Base-by-base conservation (phyloP, 257 asterid genomes). In the Marsdenia floribunda region DNA sequence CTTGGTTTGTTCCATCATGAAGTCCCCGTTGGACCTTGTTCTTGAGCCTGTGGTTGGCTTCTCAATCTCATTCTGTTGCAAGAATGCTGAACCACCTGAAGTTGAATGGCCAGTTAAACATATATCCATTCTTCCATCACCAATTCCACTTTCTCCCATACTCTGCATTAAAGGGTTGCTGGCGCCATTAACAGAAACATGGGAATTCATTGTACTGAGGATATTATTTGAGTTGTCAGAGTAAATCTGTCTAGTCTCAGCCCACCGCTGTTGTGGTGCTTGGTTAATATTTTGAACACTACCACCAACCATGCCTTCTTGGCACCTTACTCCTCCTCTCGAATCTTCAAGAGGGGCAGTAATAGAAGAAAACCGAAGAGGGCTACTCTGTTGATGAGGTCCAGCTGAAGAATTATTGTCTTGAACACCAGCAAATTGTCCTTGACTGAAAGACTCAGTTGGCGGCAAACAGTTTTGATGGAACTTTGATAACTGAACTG, bases 1-100 rank as follows among this genome's bases (percentile, higher is more conserved):
- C 82, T 80, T 92, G 33, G 91, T 68, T 54, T 91, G 89, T 84
- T 81, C 91, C 79, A 78, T 74, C 29, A 81, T 72, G 83, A 75
- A 77, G 69, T 84, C 89, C 67, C 80, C 96, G 21, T 85, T 77
- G 38, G 90, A 78, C 79, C 87, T 79, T 44, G 70, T 72, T 79
- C 86, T 84, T 26, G 85, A 59, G 47, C 82, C 88, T 4, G 69
- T 63, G 5, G 42, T 73, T 55, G 80, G 13, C 24, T 80, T 84
- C 42, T 66, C 86, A 75, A 77, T 79, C 80, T 76, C 88, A 19
- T 74, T 79, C 68, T 72, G 87, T 74, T 75, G 94, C 79, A 86
- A 0, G 73, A 83, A 85, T 29, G 79, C 76, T 38, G 86, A 72
- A 72, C 80, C 84, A 73, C 84, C 82, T 59, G 85, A 87, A 74